A percentile compares a stretch with the other conserved stretches of the same genome.
phyloP scores from a whole-genome alignment of 2,329 filamentous ascomycete genomes.

The Fusarium scirpi region DNA sequence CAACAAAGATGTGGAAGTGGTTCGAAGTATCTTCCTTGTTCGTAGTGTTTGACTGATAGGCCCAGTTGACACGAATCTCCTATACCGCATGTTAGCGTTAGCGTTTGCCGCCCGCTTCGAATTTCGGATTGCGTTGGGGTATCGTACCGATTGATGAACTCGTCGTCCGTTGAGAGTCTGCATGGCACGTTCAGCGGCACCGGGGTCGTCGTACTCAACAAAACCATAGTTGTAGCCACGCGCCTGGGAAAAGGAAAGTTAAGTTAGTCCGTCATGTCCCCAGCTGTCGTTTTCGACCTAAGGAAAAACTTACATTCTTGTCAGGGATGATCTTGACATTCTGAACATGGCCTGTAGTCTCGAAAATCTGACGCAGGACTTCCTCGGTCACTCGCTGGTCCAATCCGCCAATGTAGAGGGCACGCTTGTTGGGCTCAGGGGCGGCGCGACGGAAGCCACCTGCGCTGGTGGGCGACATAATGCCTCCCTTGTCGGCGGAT shows the following conservation, averaged over 20 bases:
- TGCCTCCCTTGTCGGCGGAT: conserved; percentile 72
- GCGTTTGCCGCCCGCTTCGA: conserved; percentile 11
- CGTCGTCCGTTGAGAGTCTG: conserved; percentile 93
- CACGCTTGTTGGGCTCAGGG: conserved; percentile 98
- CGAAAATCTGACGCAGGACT: conserved; percentile 96
- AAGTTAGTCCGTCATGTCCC: conserved; percentile 40
- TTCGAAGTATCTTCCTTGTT: conserved; percentile 98
- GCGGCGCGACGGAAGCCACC: conserved; percentile 90
- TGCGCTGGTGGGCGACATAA: conserved; percentile 88
- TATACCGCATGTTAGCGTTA: conserved; percentile 55
- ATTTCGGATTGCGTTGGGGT: neutral
- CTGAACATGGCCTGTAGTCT: conserved; percentile 97
- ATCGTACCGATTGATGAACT: conserved; percentile 87
- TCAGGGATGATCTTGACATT: conserved; percentile 99
- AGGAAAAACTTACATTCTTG: conserved; percentile 86
- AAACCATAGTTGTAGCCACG: conserved; percentile 99
- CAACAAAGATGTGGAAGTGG: conserved; percentile 99
- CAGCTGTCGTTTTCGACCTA: neutral
- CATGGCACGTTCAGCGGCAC: conserved; percentile 96
- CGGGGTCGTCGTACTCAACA: conserved; percentile 97
- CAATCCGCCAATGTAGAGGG: conserved; percentile 93
- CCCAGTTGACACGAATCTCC: conserved; percentile 99
- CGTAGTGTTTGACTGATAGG: conserved; percentile 93
- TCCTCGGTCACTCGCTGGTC: conserved; percentile 97
- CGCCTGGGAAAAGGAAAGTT: conserved; percentile 65